Evolutionary conservation across 306 rosid species (phyloP).

Genomic region (Hippophae tibetana): DNA sequence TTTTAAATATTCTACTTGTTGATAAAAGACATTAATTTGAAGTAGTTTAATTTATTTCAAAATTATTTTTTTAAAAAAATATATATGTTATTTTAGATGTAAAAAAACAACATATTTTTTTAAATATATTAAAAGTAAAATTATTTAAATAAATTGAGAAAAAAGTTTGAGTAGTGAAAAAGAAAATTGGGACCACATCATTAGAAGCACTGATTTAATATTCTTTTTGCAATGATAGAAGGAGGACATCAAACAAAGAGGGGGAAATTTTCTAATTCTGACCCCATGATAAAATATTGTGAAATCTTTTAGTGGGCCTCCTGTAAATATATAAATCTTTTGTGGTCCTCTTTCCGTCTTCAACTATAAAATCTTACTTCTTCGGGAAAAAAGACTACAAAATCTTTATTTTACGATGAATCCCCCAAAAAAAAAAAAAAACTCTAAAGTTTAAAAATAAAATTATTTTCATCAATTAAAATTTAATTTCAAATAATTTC

Average conservation of each 20-base stretch:
- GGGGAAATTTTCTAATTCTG: constrained; percentile 2
- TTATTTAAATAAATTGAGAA: not conserved
- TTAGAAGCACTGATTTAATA: constrained; percentile 8
- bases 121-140: not conserved
- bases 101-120: no score
- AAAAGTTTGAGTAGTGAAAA: constrained; percentile 21
- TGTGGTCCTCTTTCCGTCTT: constrained; percentile 19
- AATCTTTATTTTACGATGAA: no score
- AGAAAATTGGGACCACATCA: constrained; percentile 33
- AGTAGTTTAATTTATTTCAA: no score
- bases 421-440: no score
- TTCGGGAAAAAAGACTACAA: no score
- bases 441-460: no score
- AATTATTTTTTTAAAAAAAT: not conserved
- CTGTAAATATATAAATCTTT: constrained; percentile 21
- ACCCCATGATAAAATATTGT: constrained; percentile 25
- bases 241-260: constrained; percentile 32
- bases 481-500: no score
- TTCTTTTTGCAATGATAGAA: constrained; percentile 7
- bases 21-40: no score
- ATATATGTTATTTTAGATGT: no score
- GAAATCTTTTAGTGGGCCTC: constrained; percentile 41
- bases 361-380: constrained; percentile 31
- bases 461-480: no score
- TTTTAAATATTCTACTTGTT: no score